Conservation (phyloP, 2,329 filamentous ascomycete genomes). For the Sporothrix sp. region DNA sequence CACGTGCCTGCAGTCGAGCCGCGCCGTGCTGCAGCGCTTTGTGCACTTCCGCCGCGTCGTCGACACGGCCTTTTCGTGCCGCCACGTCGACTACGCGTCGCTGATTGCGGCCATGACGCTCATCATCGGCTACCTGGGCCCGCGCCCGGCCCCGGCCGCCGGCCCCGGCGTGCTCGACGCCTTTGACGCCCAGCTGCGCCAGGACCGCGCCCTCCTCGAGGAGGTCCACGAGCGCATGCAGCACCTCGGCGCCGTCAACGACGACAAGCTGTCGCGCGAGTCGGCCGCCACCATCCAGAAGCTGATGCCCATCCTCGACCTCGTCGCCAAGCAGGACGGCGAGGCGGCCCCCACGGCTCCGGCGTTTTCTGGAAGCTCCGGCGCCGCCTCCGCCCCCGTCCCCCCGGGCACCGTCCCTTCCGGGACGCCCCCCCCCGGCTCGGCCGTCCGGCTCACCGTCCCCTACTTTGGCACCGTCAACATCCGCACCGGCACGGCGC, state of each 20-base stretch:
- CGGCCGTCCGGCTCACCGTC: conserved; percentile 31
- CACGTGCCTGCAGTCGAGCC: conserved; percentile 39
- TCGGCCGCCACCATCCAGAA: conserved; percentile 34
- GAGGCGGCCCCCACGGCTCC: neutral
- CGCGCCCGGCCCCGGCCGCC: conserved; percentile 6
- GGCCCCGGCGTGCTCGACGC: conserved; percentile 6
- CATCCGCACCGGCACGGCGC: conserved; percentile 24
- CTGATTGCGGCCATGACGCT: conserved; percentile 43
- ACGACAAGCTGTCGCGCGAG: conserved; percentile 34
- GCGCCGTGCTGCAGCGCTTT: conserved; percentile 41
- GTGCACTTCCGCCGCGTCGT: conserved; percentile 35
- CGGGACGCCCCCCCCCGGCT: neutral
- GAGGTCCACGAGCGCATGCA: conserved; percentile 29
- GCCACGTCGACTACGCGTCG: conserved; percentile 42
- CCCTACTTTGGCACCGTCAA: conserved; percentile 39
- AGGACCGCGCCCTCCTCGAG: conserved; percentile 31
- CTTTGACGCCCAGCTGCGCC: conserved; percentile 21
- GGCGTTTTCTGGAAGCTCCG: neutral
- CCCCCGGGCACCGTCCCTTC: no score
- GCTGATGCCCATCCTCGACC: conserved; percentile 33
- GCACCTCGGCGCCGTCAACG: conserved; percentile 29
- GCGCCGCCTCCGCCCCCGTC: no score
- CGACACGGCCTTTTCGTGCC: conserved; percentile 31
- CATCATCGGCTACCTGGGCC: conserved; percentile 40
- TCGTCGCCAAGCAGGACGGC: conserved; percentile 11